Evolutionary conservation across 805 yeast species (phyloP).

Genomic region (Candida rishiriensis): DNA sequence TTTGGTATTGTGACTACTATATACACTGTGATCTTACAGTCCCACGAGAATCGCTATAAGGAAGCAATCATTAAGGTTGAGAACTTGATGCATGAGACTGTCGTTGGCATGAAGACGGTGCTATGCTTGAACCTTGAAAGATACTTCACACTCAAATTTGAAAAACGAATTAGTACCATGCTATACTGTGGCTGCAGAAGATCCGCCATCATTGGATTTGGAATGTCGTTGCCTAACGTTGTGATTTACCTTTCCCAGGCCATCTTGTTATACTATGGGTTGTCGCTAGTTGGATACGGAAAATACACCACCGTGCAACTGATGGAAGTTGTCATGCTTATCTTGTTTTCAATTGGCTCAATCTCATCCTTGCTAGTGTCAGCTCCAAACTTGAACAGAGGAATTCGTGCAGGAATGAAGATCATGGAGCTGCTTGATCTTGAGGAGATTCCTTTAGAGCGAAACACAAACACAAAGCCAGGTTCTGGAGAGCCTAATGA

Average conservation of each 20-base stretch:
- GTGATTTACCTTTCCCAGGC: slow-evolving; percentile 62
- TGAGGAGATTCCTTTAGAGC: slow-evolving; percentile 33
- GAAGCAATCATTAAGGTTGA: slow-evolving; percentile 51
- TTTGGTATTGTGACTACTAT: slow-evolving; percentile 46
- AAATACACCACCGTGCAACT: slow-evolving; percentile 55
- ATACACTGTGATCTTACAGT: slow-evolving; percentile 49
- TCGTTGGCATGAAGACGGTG: slow-evolving; percentile 60
- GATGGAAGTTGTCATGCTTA: slow-evolving; percentile 64
- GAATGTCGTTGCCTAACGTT: slow-evolving; percentile 54
- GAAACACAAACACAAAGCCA: slow-evolving; percentile 33
- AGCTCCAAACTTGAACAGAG: slow-evolving; percentile 78
- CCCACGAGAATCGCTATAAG: slow-evolving; percentile 59
- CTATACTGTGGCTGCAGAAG: slow-evolving; percentile 42
- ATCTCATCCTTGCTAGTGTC: slow-evolving; percentile 56
- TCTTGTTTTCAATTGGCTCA: slow-evolving; percentile 68
- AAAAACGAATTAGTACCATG: slow-evolving; percentile 28
- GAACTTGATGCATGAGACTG: slow-evolving; percentile 45
- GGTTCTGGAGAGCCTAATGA: slow-evolving; percentile 1
- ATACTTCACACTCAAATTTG: slow-evolving; percentile 41
- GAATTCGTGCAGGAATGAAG: slow-evolving; percentile 65
- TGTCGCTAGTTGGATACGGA: slow-evolving; percentile 56
- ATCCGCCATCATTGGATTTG: slow-evolving; percentile 61
- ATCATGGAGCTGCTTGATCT: slow-evolving; percentile 39
- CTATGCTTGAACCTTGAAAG: slow-evolving; percentile 48
- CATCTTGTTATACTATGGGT: slow-evolving; percentile 73